A percentile compares a stretch with the other conserved stretches of the same genome.
Evolutionary conservation across 345 rosid genomes (phyloP).

Genomic region (thale cress (Arabidopsis thaliana)): DNA sequence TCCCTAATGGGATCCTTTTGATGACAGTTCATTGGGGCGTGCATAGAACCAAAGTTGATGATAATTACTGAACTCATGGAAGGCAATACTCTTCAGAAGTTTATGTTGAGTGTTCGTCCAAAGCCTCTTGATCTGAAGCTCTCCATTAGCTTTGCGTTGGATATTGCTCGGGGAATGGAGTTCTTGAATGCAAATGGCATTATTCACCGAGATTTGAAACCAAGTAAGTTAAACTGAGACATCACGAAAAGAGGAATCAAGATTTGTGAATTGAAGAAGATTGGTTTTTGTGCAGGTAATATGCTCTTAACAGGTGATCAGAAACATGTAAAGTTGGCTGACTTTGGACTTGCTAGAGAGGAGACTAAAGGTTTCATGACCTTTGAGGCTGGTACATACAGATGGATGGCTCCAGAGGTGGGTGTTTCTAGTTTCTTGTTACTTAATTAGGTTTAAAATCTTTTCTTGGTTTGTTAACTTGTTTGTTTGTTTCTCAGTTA

Average conservation of each 20-base stretch:
- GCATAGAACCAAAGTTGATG: conserved; percentile 60
- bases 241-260: conserved; percentile 6
- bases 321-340: conserved; percentile 61
- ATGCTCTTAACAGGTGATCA: conserved; percentile 63
- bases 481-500: conserved; percentile 48
- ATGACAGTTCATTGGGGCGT: conserved; percentile 67
- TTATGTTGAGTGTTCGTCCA: conserved; percentile 65
- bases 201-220: conserved; percentile 82
- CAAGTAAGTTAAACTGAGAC: conserved; percentile 44
- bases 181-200: conserved; percentile 72
- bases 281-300: conserved; percentile 53
- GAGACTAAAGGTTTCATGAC: conserved; percentile 62
- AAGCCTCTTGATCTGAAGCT: conserved; percentile 53
- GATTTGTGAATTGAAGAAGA: conserved; percentile 7
- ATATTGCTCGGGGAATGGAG: conserved; percentile 71
- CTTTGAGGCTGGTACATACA: conserved; percentile 49
- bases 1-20: background rate
- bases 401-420: conserved; percentile 65
- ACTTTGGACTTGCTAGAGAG: conserved; percentile 81
- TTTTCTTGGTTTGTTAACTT: conserved; percentile 6
- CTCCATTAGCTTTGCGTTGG: conserved; percentile 59
- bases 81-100: conserved; percentile 64
- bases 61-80: conserved; percentile 67
- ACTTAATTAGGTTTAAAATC: background rate
- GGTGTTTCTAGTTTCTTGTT: conserved; percentile 8